Base-by-base conservation (phyloP, 495 filamentous ascomycete species). In the Neurospora sublineolata region DNA sequence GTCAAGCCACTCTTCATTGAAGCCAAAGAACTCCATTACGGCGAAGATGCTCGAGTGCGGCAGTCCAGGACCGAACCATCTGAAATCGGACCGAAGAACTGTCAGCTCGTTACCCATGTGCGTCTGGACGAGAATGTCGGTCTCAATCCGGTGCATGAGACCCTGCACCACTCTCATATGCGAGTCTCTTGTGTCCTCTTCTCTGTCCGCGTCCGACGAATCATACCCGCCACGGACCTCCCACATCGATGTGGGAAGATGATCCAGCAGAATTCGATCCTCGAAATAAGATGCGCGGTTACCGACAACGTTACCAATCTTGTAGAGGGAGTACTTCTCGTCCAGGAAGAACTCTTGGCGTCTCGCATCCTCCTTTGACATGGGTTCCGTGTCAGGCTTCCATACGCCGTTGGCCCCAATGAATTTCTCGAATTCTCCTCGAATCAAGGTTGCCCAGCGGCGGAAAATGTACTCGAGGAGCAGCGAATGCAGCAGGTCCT, bases 381-480 rank as follows among this genome's bases (percentile, higher is more conserved):
- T 73, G 38, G 74, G 73, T 67, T 68, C 68, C 14, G 67, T 72
- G 70, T 73, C 73, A 23, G 71, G 30, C 69, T 75, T 77, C 71
- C 89, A 84, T 0, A 78, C 79, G 6, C 60, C 33, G 11, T 86
- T 83, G 69, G 87, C 78, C 7, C 78, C 69, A n/a, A 85, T 82
- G n/a, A 86, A 82, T 83, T 81, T 85, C 30, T 76, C 78, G 14
- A 79, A 68, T n/a, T 36, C 9, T 27, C 16, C 1, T 27, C 73
- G 70, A 9, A 77, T 41, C 44, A 75, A 23, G 2, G 68, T 20
- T 11, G 74, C 72, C 76, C 76, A 79, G 12, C 39, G 23, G 40
- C 85, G 75, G 12, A 89, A 89, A 30, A 92, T 82, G 68, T 88
- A 89, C 67, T 91, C 86, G 23, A 91, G 77, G 71, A 92, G 84